Evolutionary conservation across 225 moss, liverwort and hornwort genomes (phyloP).

Genomic region (Marchantia polymorpha): DNA sequence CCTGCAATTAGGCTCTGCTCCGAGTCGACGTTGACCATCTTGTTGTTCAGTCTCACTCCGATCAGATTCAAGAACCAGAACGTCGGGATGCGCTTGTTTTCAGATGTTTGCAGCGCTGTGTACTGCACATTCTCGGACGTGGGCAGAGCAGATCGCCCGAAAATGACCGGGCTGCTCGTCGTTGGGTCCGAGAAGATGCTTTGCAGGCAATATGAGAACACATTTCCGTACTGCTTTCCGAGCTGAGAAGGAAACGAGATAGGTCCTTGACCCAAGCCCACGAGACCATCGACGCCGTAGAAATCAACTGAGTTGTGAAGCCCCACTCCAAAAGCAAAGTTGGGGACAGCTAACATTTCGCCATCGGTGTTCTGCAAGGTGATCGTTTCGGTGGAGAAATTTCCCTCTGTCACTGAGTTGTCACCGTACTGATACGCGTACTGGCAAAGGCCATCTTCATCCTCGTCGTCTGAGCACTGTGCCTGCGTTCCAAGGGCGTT

Average conservation of each 20-base stretch:
- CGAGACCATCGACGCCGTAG: slow-evolving; percentile 1
- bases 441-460: neutral
- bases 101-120: neutral
- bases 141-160: neutral
- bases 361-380: neutral
- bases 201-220: slow-evolving; percentile 5
- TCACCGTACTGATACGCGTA: slow-evolving; percentile 9
- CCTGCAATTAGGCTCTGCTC: neutral
- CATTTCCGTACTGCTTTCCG: neutral
- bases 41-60: slow-evolving; percentile 6
- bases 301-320: neutral
- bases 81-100: neutral
- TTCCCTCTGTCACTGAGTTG: neutral
- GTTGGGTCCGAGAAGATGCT: neutral
- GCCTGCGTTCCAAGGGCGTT: slow-evolving; percentile 3
- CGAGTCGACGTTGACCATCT: neutral
- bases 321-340: slow-evolving; percentile 3
- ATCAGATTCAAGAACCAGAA: slow-evolving; percentile 21
- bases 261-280: slow-evolving; percentile 14
- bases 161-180: neutral
- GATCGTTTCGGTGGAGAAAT: slow-evolving; percentile 4
- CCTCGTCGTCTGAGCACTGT: neutral
- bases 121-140: neutral
- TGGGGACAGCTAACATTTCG: neutral
- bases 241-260: slow-evolving; percentile 13